Evolutionary conservation across 2,329 filamentous ascomycete genomes (phyloP).

Genomic region (Rhynchosporium agropyri): DNA sequence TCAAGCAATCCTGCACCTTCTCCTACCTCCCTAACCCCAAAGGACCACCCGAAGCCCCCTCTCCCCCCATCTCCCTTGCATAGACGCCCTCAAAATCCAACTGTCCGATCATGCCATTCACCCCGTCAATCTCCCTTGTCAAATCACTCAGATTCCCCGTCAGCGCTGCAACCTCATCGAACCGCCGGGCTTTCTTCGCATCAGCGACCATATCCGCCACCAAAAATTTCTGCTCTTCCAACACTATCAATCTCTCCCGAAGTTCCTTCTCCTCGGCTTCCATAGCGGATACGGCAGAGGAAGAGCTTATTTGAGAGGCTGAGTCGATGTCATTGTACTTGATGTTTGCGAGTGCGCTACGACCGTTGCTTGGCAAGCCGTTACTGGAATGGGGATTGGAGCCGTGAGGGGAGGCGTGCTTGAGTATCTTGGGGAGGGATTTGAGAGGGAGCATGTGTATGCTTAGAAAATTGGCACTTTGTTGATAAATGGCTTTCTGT

Average conservation of each 20-base stretch:
- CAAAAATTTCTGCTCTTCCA: constrained; percentile 75
- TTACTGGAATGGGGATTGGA: constrained; percentile 50
- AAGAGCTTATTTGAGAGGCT: constrained; percentile 55
- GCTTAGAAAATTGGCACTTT: constrained; percentile 70
- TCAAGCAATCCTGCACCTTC: background rate
- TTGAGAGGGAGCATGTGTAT: constrained; percentile 76
- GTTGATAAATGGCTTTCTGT: constrained; percentile 69
- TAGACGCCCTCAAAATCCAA: constrained; percentile 50
- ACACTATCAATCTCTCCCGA: constrained; percentile 65
- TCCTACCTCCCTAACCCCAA: constrained; percentile 24
- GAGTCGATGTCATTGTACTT: constrained; percentile 57
- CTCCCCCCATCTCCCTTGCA: constrained; percentile 28
- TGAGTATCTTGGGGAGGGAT: constrained; percentile 59
- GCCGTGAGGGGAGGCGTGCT: constrained; percentile 59
- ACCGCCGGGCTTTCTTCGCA: constrained; percentile 66
- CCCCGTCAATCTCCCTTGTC: constrained; percentile 64
- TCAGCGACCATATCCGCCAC: constrained; percentile 71
- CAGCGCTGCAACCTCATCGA: constrained; percentile 69
- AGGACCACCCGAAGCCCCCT: background rate
- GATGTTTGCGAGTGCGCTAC: constrained; percentile 57
- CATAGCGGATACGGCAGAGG: constrained; percentile 62
- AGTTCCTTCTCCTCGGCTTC: constrained; percentile 72
- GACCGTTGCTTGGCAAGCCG: constrained; percentile 35
- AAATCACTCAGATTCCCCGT: constrained; percentile 67
- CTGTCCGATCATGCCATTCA: constrained; percentile 59